Evolutionary conservation across 2,329 filamentous ascomycete genomes (phyloP), one percentile per base, ranked within the genome.

Genomic region (Hymenoscyphus scutula): DNA sequence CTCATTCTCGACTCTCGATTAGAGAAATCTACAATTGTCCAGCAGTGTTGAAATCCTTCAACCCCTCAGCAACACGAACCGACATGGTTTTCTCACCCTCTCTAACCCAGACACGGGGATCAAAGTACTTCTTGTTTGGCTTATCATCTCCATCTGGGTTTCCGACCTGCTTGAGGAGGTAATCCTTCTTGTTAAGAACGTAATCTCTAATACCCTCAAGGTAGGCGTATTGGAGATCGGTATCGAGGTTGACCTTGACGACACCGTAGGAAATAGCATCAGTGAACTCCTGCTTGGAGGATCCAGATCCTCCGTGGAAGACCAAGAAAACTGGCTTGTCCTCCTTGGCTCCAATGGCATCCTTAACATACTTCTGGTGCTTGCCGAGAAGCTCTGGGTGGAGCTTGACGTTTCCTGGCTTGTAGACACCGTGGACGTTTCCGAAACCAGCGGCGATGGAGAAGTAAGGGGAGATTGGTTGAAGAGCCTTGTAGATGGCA

Each of bases 191-290:
- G 78, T 87, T 90, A 74, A 92, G 79, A 76, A 98, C 84, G 84
- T 92, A 99, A 82, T 99, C 94, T 68, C 95, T 91, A 82, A 98
- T 90, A 81, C 95, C 95, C 66, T 81, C 81, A 70, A 95, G 85
- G 85, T 98, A 99, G 64, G 94, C 93, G 79, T 88, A 96, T 84
- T 98, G 94, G 80, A 98, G 86, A 77, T 99, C 95, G 58, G 95
- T 99, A 81, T 99, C 95, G 74, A 99, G 84, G 84, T 99, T 99
- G 81, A 99, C 95, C 89, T 99, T 99, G 82, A 97, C 89, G 72
- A 99, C 94, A 84, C 95, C 95, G 79, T 94, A 90, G 76, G 82
- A 81, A 79, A 97, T 97, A 76, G 93, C 94, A 73, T 92, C 87
- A 68, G 82, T 84, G 85, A 90, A 99, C 82, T 99, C 95, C 72